phyloP scores from a whole-genome alignment of 176 grass and related monocot genomes.

The Hsuehochloa calcarea region DNA sequence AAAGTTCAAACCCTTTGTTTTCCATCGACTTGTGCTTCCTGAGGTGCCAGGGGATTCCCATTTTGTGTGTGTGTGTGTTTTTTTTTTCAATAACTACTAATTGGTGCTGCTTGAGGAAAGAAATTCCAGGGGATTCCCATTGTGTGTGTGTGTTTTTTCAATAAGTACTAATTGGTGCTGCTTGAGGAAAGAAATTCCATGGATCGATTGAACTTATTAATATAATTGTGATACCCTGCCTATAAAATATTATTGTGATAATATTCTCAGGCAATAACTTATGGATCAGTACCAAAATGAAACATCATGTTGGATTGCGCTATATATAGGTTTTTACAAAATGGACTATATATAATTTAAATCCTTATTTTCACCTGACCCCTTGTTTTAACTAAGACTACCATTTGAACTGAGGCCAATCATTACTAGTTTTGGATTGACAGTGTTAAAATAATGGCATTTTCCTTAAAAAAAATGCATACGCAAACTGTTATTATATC shows the following conservation, averaged over 20 bases:
- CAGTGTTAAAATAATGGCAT: neutral
- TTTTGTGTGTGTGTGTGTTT: neutral
- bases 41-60: neutral
- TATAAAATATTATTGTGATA: neutral
- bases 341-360: neutral
- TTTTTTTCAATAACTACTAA: neutral
- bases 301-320: neutral
- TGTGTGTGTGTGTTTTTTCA: too few relatives aligned
- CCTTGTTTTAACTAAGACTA: neutral
- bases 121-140: too few relatives aligned
- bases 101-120: neutral
- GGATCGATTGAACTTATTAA: neutral
- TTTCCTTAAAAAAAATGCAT: neutral
- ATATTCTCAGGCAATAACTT: neutral
- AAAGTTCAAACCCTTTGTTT: neutral
- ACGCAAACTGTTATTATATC: neutral
- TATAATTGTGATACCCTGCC: neutral
- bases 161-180: neutral
- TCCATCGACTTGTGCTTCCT: conserved; percentile 14
- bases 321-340: neutral
- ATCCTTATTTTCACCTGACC: neutral
- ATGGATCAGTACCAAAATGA: neutral
- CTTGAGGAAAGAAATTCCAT: neutral
- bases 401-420: neutral
- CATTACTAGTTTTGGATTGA: neutral